Percentiles rank a stretch among this genome's conserved stretches.
These are phyloP conservation scores for Helenozyma rhizophorensis DNA, from an alignment of 805 yeast species.

Conservation along the genomic window DNA sequence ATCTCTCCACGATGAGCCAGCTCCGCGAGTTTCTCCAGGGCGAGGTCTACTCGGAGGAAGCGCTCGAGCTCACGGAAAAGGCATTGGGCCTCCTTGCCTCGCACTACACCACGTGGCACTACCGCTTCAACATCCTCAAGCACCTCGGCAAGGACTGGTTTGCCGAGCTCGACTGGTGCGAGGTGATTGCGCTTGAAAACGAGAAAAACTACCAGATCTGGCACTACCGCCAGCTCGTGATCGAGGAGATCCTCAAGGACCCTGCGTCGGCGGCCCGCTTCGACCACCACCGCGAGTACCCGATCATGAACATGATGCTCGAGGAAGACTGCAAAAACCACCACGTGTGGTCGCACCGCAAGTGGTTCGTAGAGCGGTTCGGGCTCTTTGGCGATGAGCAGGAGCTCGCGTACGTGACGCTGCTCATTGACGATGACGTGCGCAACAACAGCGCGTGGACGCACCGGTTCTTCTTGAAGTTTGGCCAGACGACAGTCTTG, in stretches of 20 bases:
- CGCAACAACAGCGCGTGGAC: constrained; percentile 94
- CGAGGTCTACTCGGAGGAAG: constrained; percentile 66
- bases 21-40: constrained; percentile 54
- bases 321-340: constrained; percentile 84
- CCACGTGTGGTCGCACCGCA: constrained; percentile 92
- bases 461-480: constrained; percentile 64
- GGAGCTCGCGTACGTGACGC: constrained; percentile 51
- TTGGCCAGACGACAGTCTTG: constrained; percentile 17
- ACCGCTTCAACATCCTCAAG: constrained; percentile 50
- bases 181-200: constrained; percentile 64
- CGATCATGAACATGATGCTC: constrained; percentile 63
- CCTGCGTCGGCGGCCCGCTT: constrained; percentile 18
- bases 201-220: constrained; percentile 96
- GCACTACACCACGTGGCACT: constrained; percentile 88
- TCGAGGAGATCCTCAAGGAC: constrained; percentile 30
- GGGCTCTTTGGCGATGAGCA: constrained; percentile 36
- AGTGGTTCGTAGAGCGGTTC: constrained; percentile 70
- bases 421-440: constrained; percentile 55
- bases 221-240: constrained; percentile 78
- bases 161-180: constrained; percentile 76
- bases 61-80: constrained; percentile 58
- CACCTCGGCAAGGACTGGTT: constrained; percentile 34
- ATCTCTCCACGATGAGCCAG: constrained; percentile 54
- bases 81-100: constrained; percentile 75
- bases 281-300: constrained; percentile 53